Evolutionary conservation across 2,329 filamentous ascomycete species (phyloP).

Genomic region (Verticillium nubilum): DNA sequence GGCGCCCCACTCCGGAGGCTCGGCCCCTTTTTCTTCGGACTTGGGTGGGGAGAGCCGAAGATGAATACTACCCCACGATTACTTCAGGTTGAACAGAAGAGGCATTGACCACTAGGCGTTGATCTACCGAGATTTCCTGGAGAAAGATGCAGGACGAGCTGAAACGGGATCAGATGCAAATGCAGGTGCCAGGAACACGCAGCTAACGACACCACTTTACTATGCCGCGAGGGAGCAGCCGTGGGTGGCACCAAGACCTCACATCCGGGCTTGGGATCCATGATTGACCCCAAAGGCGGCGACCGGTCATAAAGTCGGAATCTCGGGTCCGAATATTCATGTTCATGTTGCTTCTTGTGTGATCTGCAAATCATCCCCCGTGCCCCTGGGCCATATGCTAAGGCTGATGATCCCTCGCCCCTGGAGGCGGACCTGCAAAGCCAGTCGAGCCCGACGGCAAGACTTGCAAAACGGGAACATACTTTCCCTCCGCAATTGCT

Average conservation of each 20-base stretch:
- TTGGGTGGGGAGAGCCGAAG: neutral
- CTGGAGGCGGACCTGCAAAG: neutral
- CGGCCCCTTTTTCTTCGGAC: neutral
- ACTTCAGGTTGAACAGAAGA: neutral
- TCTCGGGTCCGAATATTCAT: neutral
- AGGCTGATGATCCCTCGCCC: neutral
- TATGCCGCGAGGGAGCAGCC: neutral
- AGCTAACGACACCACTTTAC: neutral
- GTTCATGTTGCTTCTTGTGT: neutral
- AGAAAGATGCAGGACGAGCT: neutral
- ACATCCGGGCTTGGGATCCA: neutral
- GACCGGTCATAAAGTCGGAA: neutral
- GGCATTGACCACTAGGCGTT: neutral
- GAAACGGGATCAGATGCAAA: neutral
- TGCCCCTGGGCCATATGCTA: neutral
- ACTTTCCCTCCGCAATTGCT: neutral
- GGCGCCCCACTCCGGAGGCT: neutral
- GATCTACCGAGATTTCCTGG: neutral
- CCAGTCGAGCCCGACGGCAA: neutral
- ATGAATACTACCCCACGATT: neutral
- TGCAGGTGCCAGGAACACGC: neutral
- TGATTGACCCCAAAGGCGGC: neutral
- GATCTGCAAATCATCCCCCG: neutral
- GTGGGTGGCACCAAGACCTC: neutral
- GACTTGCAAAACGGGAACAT: neutral